Evolutionary conservation across 805 yeast species (phyloP).

Genomic region (Maudiozyma saulgeensis): DNA sequence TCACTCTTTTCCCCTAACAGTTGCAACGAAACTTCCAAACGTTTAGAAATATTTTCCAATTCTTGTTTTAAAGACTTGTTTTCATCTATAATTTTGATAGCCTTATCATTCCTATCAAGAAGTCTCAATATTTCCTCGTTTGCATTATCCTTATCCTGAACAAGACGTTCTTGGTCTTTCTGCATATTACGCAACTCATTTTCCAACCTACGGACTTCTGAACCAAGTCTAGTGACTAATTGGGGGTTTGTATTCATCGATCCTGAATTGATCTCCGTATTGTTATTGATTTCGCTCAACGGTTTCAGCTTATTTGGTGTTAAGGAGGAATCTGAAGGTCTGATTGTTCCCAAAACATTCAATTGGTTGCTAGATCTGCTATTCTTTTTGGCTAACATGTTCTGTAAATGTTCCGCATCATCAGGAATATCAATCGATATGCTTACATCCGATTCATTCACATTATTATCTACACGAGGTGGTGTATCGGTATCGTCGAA

Average conservation of each 20-base stretch:
- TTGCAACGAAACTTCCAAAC: constrained; percentile 49
- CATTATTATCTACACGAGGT: background rate
- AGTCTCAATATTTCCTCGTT: constrained; percentile 57
- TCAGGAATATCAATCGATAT: constrained; percentile 14
- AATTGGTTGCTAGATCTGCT: background rate
- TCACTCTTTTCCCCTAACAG: constrained; percentile 84
- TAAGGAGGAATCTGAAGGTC: background rate
- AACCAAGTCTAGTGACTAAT: constrained; percentile 61
- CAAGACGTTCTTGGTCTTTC: constrained; percentile 50
- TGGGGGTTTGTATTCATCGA: constrained; percentile 33
- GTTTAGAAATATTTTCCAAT: constrained; percentile 32
- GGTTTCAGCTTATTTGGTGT: background rate
- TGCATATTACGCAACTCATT: constrained; percentile 57
- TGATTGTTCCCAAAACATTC: background rate
- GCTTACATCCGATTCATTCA: background rate
- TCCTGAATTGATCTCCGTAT: background rate
- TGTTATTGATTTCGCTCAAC: background rate
- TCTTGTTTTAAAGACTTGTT: constrained; percentile 25
- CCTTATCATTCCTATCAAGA: constrained; percentile 45
- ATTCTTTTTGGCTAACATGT: background rate
- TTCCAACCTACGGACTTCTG: constrained; percentile 71
- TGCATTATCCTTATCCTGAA: constrained; percentile 51
- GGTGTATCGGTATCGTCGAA: background rate
- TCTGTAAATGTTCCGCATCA: constrained; percentile 18
- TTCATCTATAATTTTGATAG: constrained; percentile 28